Conservation (phyloP, 257 asterid species). For the Plantago elongata region DNA sequence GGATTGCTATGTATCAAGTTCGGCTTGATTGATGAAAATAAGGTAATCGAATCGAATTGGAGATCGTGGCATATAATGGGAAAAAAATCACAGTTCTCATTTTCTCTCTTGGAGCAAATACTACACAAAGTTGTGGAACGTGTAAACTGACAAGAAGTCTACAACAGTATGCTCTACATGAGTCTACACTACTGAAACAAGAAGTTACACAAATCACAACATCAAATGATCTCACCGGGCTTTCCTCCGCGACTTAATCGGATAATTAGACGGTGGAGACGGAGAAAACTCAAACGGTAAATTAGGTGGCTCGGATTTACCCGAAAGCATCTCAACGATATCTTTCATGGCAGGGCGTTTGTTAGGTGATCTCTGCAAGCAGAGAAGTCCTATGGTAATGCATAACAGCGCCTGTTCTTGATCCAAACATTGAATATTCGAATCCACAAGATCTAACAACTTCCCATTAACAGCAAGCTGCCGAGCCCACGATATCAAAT, state of each 20-base stretch:
- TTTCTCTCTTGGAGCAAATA: conserved; percentile 11
- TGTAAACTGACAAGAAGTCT: conserved; percentile 10
- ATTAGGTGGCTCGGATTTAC: conserved; percentile 74
- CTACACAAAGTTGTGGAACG: conserved; percentile 19
- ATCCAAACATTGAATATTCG: conserved; percentile 47
- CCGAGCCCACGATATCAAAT: conserved; percentile 85
- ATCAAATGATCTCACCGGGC: conserved; percentile 36
- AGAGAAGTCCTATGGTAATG: conserved; percentile 70
- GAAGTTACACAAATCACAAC: conserved; percentile 5
- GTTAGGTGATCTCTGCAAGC: conserved; percentile 68
- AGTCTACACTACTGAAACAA: conserved; percentile 8
- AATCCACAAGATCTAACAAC: conserved; percentile 74
- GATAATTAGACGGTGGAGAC: conserved; percentile 73
- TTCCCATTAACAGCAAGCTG: conserved; percentile 71
- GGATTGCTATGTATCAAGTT: too few species aligned
- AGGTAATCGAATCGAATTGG: not conserved
- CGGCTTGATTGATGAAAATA: too few species aligned
- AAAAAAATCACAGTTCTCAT: conserved; percentile 12
- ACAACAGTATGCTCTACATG: conserved; percentile 21
- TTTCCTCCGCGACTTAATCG: conserved; percentile 64
- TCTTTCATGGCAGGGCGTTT: conserved; percentile 78
- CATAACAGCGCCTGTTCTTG: conserved; percentile 59
- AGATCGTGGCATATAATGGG: not conserved
- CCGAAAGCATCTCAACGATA: conserved; percentile 76
- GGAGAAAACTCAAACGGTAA: conserved; percentile 93